Evolutionary conservation across 1,284 basidiomycete genomes (phyloP).

Genomic region (Mycena sp.): DNA sequence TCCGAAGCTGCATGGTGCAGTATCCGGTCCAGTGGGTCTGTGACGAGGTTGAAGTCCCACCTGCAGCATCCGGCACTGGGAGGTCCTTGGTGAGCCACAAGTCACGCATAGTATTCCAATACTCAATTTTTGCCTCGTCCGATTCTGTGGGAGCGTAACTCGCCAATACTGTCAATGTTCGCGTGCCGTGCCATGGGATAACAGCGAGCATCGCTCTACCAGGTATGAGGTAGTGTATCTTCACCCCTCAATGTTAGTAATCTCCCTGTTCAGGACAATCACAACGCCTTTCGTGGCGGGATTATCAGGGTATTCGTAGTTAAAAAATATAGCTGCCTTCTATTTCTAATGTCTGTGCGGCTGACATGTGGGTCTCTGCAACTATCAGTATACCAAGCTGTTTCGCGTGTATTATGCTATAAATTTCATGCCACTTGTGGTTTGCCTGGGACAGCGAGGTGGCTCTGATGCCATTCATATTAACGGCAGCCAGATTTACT

Average conservation of each 20-base stretch:
- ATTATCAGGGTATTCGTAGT: constrained; percentile 4
- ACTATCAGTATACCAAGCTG: constrained; percentile 15
- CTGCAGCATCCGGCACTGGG: constrained; percentile 2
- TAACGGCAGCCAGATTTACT: neutral
- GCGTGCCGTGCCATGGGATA: constrained; percentile 20
- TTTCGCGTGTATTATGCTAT: constrained; percentile 3
- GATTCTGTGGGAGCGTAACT: neutral
- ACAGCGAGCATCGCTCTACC: constrained; percentile 18
- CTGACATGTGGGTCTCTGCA: constrained; percentile 19
- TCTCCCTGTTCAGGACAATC: constrained; percentile 23
- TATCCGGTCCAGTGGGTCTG: constrained; percentile 15
- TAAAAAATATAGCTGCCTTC: constrained; percentile 4
- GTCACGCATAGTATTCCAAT: constrained; percentile 17
- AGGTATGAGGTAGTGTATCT: constrained; percentile 17
- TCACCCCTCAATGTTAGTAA: constrained; percentile 7
- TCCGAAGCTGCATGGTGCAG: neutral
- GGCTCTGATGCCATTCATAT: neutral
- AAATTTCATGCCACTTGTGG: neutral
- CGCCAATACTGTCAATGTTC: constrained; percentile 10
- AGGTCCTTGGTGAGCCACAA: constrained; percentile 1
- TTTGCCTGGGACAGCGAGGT: neutral
- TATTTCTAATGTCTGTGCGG: constrained; percentile 10
- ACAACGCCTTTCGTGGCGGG: constrained; percentile 14
- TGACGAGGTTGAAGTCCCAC: constrained; percentile 18
- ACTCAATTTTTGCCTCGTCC: constrained; percentile 11